Evolutionary conservation across 192 early-diverging fungal genomes (phyloP), one percentile per base, ranked within the genome.

Genomic region (Coemansia sp.): DNA sequence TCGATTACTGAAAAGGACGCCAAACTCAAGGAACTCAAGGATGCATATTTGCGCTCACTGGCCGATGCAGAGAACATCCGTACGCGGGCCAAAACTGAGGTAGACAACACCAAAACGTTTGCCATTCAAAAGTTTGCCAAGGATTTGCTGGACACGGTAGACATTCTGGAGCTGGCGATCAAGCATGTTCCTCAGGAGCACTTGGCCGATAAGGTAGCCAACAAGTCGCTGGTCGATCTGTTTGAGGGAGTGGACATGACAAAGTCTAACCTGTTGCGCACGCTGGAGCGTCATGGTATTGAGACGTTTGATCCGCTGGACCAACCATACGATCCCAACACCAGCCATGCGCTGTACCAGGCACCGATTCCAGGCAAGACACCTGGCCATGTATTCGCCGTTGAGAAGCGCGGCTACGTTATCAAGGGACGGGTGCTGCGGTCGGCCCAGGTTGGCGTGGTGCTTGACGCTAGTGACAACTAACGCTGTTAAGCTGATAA

Each of bases 41-140:
- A 98, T 73, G 82, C 85, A 22, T 95, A 98, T 75, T 82, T 94
- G 65, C 90, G 95, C 59, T 88, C 90, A 51, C 85, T 99, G 25
- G 98, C 98, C 17, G 98, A 99, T 51, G 87, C 89, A 70, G 98
- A 99, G 82, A 99, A 99, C 84, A 74, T 98, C 24, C 92, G 96
- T 35, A 87, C 87, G 60, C 89, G 96, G 38, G 90, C 91, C 38
- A 88, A 90, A 67, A 87, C 85, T 62, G 98, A 99, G 73, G 82
- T 95, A 11, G 87, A 90, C 21, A 85, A 87, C 35, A 86, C 89
- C 53, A 86, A 91, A 48, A 79, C 87, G 8, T 99, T 89, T 82
- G 92, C 98, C 1, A 94, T 99, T 67, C 93, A 93, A 81, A 96
- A 96, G 85, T 99, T 99, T 72, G 96, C 95, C 69, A 97, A 95